Evolutionary conservation across 1,139 yeast species (phyloP), one percentile per base, ranked within the genome.

Genomic region (Yamadazyma membranifaciens): DNA sequence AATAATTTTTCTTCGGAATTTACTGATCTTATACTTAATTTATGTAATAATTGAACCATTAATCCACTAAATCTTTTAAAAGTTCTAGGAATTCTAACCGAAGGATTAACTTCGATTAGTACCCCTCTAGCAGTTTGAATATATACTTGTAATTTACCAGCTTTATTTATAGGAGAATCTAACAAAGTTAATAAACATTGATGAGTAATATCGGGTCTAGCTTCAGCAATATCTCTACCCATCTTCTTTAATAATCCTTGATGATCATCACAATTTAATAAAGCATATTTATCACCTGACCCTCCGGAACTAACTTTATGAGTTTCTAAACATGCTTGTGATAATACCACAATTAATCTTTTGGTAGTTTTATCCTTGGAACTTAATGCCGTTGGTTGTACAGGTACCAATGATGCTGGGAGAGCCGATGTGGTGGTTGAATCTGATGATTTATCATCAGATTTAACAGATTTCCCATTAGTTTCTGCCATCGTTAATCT

Each of bases 151-250:
- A 92, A 75, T 62, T 82, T 87, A 7, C 98, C 98, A 3, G 98
- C 98, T 65, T 92, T 92, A 71, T 92, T 94, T 57, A 92, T 86
- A 33, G 98, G 98, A 11, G 96, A 87, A 61, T 92, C 98, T 56
- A 92, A 74, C 51, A 92, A 74, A 2, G 98, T 92, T 60, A 92
- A 74, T 40, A 92, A 78, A 71, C 98, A 92, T 64, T 87, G 92
- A 62, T 92, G 98, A 35, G 98, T 91, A 56, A 92, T 92, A 63
- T 92, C 98, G 15, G 98, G 98, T 64, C 98, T 81, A 5, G 97
- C 98, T 61, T 92, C 98, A 35, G 96, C 91, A 51, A 92, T 92
- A 61, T 92, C 98, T 59, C 97, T 78, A 36, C 96, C 96, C 95
- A 91, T 88, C 61, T 89, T 91, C 63, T 94, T 85, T 55, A 92